These are phyloP conservation scores for Ganoderma leucocontextum DNA, from an alignment of 1,284 basidiomycete species.

Conservation along the genomic window DNA sequence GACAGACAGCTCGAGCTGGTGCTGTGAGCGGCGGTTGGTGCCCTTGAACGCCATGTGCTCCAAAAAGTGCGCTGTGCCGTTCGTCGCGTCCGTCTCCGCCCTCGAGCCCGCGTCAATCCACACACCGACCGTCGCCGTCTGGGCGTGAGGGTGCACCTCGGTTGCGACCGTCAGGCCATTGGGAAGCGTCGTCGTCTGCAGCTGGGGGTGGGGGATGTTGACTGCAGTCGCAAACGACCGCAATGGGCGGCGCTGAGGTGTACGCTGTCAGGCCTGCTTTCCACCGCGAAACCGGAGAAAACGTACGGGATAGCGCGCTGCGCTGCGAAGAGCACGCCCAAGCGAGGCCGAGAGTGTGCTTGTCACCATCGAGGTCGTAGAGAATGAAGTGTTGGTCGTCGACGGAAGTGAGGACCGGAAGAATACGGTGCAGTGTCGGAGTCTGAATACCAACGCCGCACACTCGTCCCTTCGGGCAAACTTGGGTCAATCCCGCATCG, in stretches of 20 bases:
- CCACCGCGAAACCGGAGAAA: background rate
- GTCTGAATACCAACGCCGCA: constrained; percentile 2
- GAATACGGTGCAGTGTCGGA: constrained; percentile 34
- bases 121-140: constrained; percentile 97
- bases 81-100: constrained; percentile 93
- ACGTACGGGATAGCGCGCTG: constrained; percentile 64
- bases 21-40: constrained; percentile 90
- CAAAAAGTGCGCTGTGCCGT: constrained; percentile 98
- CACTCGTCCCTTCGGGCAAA: background rate
- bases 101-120: constrained; percentile 99
- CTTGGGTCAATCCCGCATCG: constrained; percentile 9
- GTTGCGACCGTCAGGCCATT: constrained; percentile 95
- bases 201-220: constrained; percentile 75
- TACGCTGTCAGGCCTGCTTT: constrained; percentile 17
- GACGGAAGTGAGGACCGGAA: constrained; percentile 37
- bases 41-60: constrained; percentile 99
- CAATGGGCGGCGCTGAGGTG: constrained; percentile 46
- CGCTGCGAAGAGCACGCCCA: constrained; percentile 66
- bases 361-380: constrained; percentile 64
- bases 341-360: constrained; percentile 67
- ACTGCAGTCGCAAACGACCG: constrained; percentile 77
- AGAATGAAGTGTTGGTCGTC: constrained; percentile 39
- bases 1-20: constrained; percentile 95
- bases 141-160: constrained; percentile 92
- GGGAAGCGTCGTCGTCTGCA: constrained; percentile 87